phyloP scores from a whole-genome alignment of 805 yeast genomes.

The Saccharomycopsis sp. region DNA sequence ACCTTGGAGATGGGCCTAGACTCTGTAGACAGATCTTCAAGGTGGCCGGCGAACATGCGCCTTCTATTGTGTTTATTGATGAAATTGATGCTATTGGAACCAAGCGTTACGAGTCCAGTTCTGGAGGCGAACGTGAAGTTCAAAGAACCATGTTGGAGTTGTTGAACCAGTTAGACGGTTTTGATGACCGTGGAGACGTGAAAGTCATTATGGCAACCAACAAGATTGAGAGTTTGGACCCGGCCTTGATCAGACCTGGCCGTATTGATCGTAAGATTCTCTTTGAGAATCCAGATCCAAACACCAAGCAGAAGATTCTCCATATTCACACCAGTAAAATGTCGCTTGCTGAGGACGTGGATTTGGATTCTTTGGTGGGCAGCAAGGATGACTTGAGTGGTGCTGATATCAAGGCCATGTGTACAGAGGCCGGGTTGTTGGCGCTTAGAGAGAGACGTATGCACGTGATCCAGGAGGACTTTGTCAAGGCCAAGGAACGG shows the following conservation, averaged over 20 bases:
- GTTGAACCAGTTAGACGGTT: conserved; percentile 92
- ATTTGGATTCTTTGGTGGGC: conserved; percentile 85
- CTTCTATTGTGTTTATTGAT: conserved; percentile 96
- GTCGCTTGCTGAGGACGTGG: conserved; percentile 92
- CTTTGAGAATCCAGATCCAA: conserved; percentile 92
- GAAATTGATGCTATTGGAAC: conserved; percentile 99
- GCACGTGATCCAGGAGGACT: conserved; percentile 96
- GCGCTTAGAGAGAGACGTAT: conserved; percentile 94
- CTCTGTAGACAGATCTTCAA: conserved; percentile 90
- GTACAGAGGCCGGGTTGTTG: conserved; percentile 96
- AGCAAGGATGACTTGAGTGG: conserved; percentile 97
- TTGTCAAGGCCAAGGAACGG: conserved; percentile 65
- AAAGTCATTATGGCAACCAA: conserved; percentile 98
- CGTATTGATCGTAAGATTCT: conserved; percentile 95
- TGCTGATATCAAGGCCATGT: conserved; percentile 95
- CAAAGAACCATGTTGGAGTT: conserved; percentile 97
- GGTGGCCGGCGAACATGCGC: conserved; percentile 95
- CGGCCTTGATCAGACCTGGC: conserved; percentile 93
- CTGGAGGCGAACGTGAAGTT: conserved; percentile 92
- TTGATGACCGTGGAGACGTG: conserved; percentile 88
- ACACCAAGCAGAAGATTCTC: conserved; percentile 88
- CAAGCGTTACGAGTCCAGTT: conserved; percentile 83
- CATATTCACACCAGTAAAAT: conserved; percentile 92
- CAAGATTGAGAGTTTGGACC: conserved; percentile 88
- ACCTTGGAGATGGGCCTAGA: conserved; percentile 96